These are phyloP conservation scores for Xylariaceae sp. DNA, from an alignment of 2,329 filamentous ascomycete genomes.

Conservation along the genomic window DNA sequence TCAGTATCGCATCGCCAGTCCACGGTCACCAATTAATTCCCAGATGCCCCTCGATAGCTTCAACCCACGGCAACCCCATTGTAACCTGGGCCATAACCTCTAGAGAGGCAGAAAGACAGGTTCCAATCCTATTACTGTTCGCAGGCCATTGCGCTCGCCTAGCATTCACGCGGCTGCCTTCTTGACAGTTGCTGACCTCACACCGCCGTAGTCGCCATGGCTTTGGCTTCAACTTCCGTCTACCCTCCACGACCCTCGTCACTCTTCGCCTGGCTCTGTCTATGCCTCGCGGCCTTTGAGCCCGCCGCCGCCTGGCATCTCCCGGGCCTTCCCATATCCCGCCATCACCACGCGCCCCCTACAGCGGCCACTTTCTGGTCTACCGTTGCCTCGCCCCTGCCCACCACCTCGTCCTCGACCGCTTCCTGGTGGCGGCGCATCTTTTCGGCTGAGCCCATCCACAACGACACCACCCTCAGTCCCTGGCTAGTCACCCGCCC, in stretches of 20 bases:
- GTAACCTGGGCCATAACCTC: too few species aligned
- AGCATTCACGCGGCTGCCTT: too few species aligned
- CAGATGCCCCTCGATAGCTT: too few species aligned
- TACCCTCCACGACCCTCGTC: background rate
- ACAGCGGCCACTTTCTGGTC: background rate
- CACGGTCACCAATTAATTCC: too few species aligned
- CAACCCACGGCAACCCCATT: too few species aligned
- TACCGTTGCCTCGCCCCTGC: background rate
- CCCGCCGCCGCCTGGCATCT: conserved; percentile 12
- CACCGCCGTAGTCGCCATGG: background rate
- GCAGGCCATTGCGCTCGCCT: too few species aligned
- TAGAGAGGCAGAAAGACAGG: too few species aligned
- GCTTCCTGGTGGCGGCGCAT: conserved; percentile 2
- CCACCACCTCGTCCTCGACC: conserved; percentile 5
- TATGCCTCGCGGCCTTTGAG: conserved; percentile 4
- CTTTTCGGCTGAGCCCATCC: too few species aligned
- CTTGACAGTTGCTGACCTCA: too few species aligned
- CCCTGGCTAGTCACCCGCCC: conserved; percentile 27
- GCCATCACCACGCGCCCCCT: background rate
- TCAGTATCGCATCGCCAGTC: too few species aligned
- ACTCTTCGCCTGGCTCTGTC: conserved; percentile 8
- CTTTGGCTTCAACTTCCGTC: background rate
- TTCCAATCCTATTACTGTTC: too few species aligned
- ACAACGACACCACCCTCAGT: background rate
- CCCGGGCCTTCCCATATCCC: conserved; percentile 12